Evolutionary conservation across 2,329 filamentous ascomycete species (phyloP).

Genomic region (Penicillium italicum): DNA sequence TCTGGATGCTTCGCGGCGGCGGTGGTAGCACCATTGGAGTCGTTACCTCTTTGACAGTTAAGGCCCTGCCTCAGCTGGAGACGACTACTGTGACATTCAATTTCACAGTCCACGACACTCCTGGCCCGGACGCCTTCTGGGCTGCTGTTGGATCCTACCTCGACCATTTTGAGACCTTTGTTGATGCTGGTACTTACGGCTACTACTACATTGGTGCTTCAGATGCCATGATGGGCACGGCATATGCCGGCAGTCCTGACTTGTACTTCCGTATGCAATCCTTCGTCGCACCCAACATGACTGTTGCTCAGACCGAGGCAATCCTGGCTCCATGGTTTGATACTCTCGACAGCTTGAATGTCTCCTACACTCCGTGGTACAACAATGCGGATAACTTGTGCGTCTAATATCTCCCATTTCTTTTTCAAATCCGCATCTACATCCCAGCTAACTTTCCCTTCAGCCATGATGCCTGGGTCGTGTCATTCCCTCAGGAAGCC

Average conservation of each 20-base stretch:
- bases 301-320: slow-evolving; percentile 15
- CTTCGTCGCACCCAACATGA: slow-evolving; percentile 23
- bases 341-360: slow-evolving; percentile 15
- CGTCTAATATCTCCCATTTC: neutral
- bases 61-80: slow-evolving; percentile 16
- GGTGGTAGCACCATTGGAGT: slow-evolving; percentile 52
- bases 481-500: slow-evolving; percentile 20
- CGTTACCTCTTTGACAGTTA: slow-evolving; percentile 37
- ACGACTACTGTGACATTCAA: slow-evolving; percentile 25
- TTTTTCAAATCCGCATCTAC: neutral
- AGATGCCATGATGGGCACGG: slow-evolving; percentile 10
- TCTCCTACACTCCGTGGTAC: slow-evolving; percentile 21
- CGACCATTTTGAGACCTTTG: slow-evolving; percentile 19
- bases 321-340: slow-evolving; percentile 22
- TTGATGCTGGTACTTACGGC: slow-evolving; percentile 23
- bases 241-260: slow-evolving; percentile 17
- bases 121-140: slow-evolving; percentile 19
- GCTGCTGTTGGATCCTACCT: slow-evolving; percentile 16
- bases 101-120: slow-evolving; percentile 19
- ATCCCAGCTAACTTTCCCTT: neutral
- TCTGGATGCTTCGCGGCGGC: slow-evolving; percentile 53
- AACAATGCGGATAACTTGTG: slow-evolving; percentile 25
- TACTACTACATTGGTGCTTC: slow-evolving; percentile 24
- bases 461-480: slow-evolving; percentile 20
- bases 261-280: slow-evolving; percentile 28